Conservation (phyloP, 202 grass and related monocot genomes). For the Dendrocalamus latiflorus region DNA sequence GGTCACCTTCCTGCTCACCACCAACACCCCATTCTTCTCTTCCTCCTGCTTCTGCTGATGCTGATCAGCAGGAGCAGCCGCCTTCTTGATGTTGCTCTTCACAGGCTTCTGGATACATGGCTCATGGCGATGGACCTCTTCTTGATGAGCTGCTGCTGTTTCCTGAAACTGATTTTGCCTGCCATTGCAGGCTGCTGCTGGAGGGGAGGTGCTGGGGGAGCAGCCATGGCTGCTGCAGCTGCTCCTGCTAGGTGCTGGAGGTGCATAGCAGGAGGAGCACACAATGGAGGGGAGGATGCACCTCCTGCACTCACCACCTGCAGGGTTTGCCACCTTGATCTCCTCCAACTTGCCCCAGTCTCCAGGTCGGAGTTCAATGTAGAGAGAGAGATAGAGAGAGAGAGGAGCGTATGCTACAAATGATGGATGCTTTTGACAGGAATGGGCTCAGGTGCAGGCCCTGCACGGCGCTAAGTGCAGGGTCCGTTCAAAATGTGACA, state of each 20-base stretch:
- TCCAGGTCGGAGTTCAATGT: not conserved
- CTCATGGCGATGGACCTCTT: not conserved
- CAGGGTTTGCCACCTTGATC: not conserved
- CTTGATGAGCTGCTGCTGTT: not conserved
- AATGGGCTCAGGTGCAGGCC: too few relatives aligned
- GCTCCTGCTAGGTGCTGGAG: not conserved
- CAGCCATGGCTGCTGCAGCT: not conserved
- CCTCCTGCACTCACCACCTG: not conserved
- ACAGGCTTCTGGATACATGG: slow-evolving; percentile 7
- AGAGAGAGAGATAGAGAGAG: too few relatives aligned
- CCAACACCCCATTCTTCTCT: slow-evolving; percentile 1
- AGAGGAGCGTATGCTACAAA: not conserved
- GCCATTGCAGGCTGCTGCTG: not conserved
- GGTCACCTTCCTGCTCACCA: slow-evolving; percentile 32
- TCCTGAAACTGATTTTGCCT: not conserved
- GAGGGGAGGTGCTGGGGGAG: not conserved
- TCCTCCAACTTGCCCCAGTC: not conserved
- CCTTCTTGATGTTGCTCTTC: slow-evolving; percentile 46
- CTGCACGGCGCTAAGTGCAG: too few relatives aligned
- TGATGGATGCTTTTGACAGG: too few relatives aligned
- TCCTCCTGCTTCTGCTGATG: not conserved
- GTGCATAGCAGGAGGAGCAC: not conserved
- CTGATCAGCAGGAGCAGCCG: not conserved
- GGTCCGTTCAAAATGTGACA: too few relatives aligned
- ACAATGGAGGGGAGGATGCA: not conserved